A percentile compares a stretch with the other conserved stretches of the same genome.
Evolutionary conservation across 192 early-diverging fungal genomes (phyloP).

Genomic region (Cetraspora pellucida): DNA sequence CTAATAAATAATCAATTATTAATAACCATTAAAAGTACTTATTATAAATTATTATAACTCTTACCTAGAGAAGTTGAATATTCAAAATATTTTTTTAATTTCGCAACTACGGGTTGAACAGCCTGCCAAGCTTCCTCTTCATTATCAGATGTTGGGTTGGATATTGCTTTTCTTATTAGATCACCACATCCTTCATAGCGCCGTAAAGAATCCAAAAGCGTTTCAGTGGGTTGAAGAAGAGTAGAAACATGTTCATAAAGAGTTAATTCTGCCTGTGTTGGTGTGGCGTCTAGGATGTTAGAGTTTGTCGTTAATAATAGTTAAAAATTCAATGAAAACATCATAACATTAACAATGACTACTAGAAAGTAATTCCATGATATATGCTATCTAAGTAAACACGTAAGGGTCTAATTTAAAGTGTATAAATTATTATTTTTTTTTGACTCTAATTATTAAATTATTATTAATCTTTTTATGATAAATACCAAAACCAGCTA

Average conservation of each 20-base stretch:
- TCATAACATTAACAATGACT: not conserved
- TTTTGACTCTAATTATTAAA: too few relatives aligned
- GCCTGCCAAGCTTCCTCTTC: constrained; percentile 89
- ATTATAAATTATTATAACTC: not conserved
- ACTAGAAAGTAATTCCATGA: not conserved
- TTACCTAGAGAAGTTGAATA: constrained; percentile 75
- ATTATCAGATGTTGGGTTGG: constrained; percentile 76
- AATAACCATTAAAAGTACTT: constrained; percentile 25
- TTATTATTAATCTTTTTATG: too few relatives aligned
- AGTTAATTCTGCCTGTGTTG: constrained; percentile 66
- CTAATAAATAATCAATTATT: constrained; percentile 42
- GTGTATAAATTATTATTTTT: too few relatives aligned
- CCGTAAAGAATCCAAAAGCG: constrained; percentile 57
- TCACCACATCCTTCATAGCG: constrained; percentile 71
- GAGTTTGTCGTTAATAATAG: not conserved
- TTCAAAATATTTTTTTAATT: constrained; percentile 82
- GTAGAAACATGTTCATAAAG: constrained; percentile 59
- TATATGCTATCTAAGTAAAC: too few relatives aligned
- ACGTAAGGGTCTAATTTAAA: too few relatives aligned
- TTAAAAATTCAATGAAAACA: not conserved
- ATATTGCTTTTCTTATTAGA: constrained; percentile 84
- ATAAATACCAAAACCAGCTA: too few relatives aligned
- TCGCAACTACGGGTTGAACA: constrained; percentile 76
- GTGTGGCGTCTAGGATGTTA: constrained; percentile 48
- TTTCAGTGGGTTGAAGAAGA: constrained; percentile 55